These are phyloP conservation scores for Phytopythium mirpurense DNA, from an alignment of 352 stramenopile species.

Conservation along the genomic window DNA sequence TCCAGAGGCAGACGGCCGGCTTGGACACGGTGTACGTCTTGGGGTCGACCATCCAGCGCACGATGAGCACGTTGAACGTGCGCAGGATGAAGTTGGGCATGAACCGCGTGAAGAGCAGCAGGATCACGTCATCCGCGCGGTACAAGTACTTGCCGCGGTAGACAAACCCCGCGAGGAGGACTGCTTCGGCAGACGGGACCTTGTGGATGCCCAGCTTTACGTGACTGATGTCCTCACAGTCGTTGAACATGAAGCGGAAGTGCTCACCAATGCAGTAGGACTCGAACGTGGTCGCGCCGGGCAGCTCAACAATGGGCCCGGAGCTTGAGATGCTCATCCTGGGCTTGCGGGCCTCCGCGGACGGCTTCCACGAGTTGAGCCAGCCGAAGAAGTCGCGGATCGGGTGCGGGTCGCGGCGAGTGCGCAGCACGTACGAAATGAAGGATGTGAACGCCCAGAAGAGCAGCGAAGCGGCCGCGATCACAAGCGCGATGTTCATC, in stretches of 20 bases:
- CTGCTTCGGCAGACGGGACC: slow-evolving; percentile 2
- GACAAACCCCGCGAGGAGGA: slow-evolving; percentile 2
- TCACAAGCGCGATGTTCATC: slow-evolving; percentile 12
- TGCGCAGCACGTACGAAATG: slow-evolving; percentile 18
- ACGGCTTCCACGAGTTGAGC: background rate
- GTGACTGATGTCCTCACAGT: slow-evolving; percentile 8
- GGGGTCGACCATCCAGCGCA: slow-evolving; percentile 14
- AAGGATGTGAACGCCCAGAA: slow-evolving; percentile 16
- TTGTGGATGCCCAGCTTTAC: background rate
- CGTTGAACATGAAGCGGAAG: slow-evolving; percentile 8
- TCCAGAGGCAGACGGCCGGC: slow-evolving; percentile 27
- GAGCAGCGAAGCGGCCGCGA: slow-evolving; percentile 5
- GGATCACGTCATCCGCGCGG: slow-evolving; percentile 6
- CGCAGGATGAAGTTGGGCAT: slow-evolving; percentile 9
- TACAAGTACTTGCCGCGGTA: slow-evolving; percentile 7
- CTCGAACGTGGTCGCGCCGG: slow-evolving; percentile 7
- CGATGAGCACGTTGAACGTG: slow-evolving; percentile 12
- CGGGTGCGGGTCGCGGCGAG: slow-evolving; percentile 17
- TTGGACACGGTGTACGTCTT: slow-evolving; percentile 24
- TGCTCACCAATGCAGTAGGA: slow-evolving; percentile 6
- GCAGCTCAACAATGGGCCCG: slow-evolving; percentile 1
- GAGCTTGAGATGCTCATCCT: slow-evolving; percentile 5
- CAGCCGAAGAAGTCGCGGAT: slow-evolving; percentile 1
- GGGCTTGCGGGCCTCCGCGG: background rate
- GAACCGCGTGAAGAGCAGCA: slow-evolving; percentile 7